Percentiles rank a stretch among this genome's conserved stretches.
Conservation (phyloP, 1,284 basidiomycete genomes). For the Amylostereum chailletii region DNA sequence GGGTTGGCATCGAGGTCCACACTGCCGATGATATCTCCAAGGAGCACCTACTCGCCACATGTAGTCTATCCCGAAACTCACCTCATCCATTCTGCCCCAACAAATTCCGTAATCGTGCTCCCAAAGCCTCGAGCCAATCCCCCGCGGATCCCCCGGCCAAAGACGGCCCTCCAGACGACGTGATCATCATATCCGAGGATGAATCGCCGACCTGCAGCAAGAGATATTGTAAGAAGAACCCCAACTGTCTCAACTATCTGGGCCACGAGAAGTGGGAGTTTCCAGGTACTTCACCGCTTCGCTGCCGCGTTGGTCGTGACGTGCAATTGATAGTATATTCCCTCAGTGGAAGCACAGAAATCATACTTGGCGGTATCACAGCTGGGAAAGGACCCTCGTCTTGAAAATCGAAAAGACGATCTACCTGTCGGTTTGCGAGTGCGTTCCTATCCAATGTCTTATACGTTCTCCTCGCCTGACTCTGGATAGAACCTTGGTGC, state of each 20-base stretch:
- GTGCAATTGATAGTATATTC: neutral
- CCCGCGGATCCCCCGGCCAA: constrained; percentile 11
- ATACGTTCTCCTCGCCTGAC: constrained; percentile 1
- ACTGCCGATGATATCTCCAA: constrained; percentile 48
- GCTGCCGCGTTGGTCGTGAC: neutral
- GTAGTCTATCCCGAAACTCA: constrained; percentile 50
- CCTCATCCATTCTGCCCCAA: constrained; percentile 43
- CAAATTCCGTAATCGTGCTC: constrained; percentile 28
- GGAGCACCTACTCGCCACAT: constrained; percentile 57
- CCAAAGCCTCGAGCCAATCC: constrained; percentile 10
- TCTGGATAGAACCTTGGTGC: constrained; percentile 75
- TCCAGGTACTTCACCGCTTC: constrained; percentile 31
- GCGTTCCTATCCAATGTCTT: constrained; percentile 9
- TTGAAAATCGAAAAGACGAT: constrained; percentile 39
- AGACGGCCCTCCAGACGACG: constrained; percentile 45
- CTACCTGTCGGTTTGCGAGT: constrained; percentile 78
- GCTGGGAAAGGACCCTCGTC: constrained; percentile 44
- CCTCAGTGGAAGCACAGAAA: constrained; percentile 40
- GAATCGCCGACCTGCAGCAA: constrained; percentile 49
- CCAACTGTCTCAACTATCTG: constrained; percentile 79
- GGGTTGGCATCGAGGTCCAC: constrained; percentile 63
- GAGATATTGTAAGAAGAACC: constrained; percentile 64
- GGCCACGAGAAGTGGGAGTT: constrained; percentile 74
- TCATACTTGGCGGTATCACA: constrained; percentile 45
- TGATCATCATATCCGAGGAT: constrained; percentile 64